A percentile compares a stretch with the other conserved stretches of the same genome.
phyloP scores from a whole-genome alignment of 148 eudicot genomes.

The Rhododendron molle region DNA sequence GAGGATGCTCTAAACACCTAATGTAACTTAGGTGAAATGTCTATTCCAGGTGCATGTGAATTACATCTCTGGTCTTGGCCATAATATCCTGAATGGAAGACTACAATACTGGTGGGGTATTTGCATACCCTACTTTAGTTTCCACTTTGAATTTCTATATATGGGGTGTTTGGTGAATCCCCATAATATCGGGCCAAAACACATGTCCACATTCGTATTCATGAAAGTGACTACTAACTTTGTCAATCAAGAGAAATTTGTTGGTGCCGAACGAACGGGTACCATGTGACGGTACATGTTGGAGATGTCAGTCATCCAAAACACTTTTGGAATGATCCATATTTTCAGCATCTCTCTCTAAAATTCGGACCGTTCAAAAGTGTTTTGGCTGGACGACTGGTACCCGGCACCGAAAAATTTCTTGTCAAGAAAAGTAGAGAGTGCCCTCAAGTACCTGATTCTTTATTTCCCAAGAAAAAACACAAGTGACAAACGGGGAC shows the following conservation, averaged over 20 bases:
- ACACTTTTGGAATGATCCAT: too few relatives aligned
- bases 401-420: too few relatives aligned
- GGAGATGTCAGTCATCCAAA: too few relatives aligned
- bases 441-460: background rate
- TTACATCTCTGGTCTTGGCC: background rate
- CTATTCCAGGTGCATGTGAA: background rate
- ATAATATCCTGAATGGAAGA: background rate
- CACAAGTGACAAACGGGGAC: background rate
- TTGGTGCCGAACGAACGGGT: too few relatives aligned
- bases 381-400: accelerated
- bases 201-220: background rate
- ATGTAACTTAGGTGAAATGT: too few relatives aligned
- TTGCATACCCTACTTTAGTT: background rate
- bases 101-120: background rate
- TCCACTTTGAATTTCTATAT: background rate
- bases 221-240: background rate
- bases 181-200: background rate
- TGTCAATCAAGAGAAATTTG: too few relatives aligned
- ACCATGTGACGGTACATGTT: too few relatives aligned
- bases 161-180: background rate
- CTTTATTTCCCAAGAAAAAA: background rate
- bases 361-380: too few relatives aligned
- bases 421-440: background rate
- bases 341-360: too few relatives aligned
- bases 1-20: too few relatives aligned